Evolutionary conservation across 2,329 filamentous ascomycete genomes (phyloP).

Genomic region (Tolypocladium paradoxum): DNA sequence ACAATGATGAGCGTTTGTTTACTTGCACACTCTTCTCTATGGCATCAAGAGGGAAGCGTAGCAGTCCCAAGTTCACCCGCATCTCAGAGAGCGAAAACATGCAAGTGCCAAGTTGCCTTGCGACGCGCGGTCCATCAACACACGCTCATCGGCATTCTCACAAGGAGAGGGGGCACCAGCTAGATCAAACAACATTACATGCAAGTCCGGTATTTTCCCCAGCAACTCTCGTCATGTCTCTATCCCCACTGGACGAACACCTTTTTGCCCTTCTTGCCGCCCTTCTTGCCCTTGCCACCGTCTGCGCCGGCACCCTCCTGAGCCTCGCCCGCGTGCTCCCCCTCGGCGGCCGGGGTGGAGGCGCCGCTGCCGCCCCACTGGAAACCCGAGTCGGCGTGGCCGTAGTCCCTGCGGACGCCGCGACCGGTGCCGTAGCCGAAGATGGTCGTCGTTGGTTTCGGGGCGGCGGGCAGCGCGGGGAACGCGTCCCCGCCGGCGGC

Average conservation of each 20-base stretch:
- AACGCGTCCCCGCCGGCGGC: conserved; percentile 51
- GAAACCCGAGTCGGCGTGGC: conserved; percentile 38
- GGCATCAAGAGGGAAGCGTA: no score
- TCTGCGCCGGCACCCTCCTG: conserved; percentile 17
- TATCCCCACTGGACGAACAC: conserved; percentile 52
- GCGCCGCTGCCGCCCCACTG: conserved; percentile 33
- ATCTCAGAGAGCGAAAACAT: background rate
- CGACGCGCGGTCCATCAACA: background rate
- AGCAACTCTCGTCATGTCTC: background rate
- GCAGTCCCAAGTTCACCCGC: background rate
- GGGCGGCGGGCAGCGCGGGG: conserved; percentile 69
- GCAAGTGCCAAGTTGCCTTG: background rate
- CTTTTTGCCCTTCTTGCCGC: conserved; percentile 49
- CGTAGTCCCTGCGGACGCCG: conserved; percentile 43
- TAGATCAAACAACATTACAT: background rate
- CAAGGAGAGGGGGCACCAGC: background rate
- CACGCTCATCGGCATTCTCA: background rate
- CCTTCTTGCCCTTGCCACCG: conserved; percentile 40
- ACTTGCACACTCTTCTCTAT: background rate
- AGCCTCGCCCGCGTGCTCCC: conserved; percentile 14
- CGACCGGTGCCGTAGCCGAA: conserved; percentile 47
- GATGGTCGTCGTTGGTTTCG: conserved; percentile 54
- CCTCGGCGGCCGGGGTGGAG: conserved; percentile 9
- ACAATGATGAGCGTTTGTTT: background rate
- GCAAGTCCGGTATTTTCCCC: no score